These are phyloP conservation scores for Clathrospora elynae DNA, from an alignment of 2,329 filamentous ascomycete species.

Conservation along the genomic window DNA sequence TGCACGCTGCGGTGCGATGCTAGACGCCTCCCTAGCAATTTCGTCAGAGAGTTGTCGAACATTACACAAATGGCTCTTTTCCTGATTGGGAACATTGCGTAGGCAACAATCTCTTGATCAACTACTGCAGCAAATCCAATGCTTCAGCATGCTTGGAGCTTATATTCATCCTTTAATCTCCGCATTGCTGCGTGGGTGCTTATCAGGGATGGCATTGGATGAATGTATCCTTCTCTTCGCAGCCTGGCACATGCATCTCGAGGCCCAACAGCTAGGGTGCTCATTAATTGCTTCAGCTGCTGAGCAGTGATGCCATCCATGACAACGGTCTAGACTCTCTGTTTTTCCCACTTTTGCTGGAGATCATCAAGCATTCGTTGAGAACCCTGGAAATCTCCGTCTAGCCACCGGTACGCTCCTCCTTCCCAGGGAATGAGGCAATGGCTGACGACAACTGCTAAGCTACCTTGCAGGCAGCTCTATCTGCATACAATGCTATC, in stretches of 20 bases:
- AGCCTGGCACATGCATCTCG: not conserved
- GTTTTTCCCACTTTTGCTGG: conserved; percentile 3
- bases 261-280: not conserved
- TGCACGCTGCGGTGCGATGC: too few species aligned
- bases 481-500: conserved; percentile 28
- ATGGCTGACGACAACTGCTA: conserved; percentile 15
- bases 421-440: conserved; percentile 17
- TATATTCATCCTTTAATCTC: not conserved
- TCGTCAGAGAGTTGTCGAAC: too few species aligned
- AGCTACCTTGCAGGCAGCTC: conserved; percentile 6
- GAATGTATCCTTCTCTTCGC: not conserved
- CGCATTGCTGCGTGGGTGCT: not conserved
- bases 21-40: too few species aligned
- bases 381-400: conserved; percentile 3
- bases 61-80: too few species aligned
- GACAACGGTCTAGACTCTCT: conserved; percentile 2
- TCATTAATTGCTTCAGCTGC: not conserved
- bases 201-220: conserved; percentile 1
- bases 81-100: too few species aligned
- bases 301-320: conserved; percentile 4
- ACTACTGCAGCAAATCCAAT: not conserved
- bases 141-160: not conserved
- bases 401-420: conserved; percentile 7
- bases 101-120: too few species aligned
- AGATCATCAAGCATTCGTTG: conserved; percentile 5